Base-by-base conservation (phyloP, 1,284 basidiomycete genomes). In the Cryptococcus deneoformans region DNA sequence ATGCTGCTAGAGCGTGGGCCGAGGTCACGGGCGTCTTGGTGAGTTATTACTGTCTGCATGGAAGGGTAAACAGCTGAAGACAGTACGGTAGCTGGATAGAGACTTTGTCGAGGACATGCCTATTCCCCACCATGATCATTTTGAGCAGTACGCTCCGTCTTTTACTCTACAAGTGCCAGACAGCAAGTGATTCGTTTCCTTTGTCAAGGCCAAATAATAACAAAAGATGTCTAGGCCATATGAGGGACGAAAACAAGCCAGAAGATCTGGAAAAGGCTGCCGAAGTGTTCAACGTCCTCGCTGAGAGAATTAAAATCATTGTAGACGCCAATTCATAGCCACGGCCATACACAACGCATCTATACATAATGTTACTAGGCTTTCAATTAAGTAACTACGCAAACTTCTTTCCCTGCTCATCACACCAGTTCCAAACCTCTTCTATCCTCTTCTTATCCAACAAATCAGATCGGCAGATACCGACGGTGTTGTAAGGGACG, bases 1-100 rank as follows among this genome's bases (percentile, higher is more conserved):
- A 94, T 65, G 85, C 86, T 0, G 90, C 92, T 0, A 83, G 91
- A 16, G 88, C 88, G 0, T 95, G 90, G 90, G 82, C 90, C 0
- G 86, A 86, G 64, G 77, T 92, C 14, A 94, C 90, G 0, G 86
- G 87, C 0, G 78, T 88, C 1, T 83, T 85, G 34, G 88, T 90
- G 63, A 67, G 85, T 77, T 16, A 52, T 35, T 9, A n/a, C 11
- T n/a, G 14, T 16, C 56, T 16, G 8, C 47, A 38, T 47, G 16
- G 10, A 20, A 20, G 10, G 6, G 5, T 12, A n/a, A 24, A 12
- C 16, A 29, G 24, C 45, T 24, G 14, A 49, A 1, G 50, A 29
- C 29, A n/a, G 1, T 40, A 46, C 16, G 9, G 42, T 57, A 89
- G 87, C 77, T 83, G 24, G 80, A 79, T 1, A 75, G 75, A 10